phyloP scores from a whole-genome alignment of 805 yeast genomes.

The Blastobotrys robertii region DNA sequence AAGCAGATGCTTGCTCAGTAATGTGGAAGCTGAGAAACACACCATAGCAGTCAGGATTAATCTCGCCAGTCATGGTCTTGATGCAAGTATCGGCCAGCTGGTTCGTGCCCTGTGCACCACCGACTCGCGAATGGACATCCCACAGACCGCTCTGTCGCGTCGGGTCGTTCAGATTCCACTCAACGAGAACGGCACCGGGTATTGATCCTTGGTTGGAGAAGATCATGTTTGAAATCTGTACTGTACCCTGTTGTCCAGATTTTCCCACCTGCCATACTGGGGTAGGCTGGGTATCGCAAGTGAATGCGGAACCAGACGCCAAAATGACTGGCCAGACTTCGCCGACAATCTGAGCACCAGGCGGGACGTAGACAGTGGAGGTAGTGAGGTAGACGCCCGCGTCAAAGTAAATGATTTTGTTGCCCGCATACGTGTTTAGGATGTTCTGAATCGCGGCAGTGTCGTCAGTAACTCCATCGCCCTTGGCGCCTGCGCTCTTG shows the following conservation, averaged over 20 bases:
- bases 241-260: slow-evolving; percentile 3
- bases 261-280: not conserved
- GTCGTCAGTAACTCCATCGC: slow-evolving; percentile 7
- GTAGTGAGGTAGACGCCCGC: slow-evolving; percentile 6
- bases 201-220: slow-evolving; percentile 3
- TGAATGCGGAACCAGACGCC: slow-evolving; percentile 1
- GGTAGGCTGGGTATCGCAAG: slow-evolving; percentile 1
- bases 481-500: slow-evolving; percentile 2
- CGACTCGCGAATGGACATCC: slow-evolving; percentile 6
- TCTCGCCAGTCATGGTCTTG: not conserved
- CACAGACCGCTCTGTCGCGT: slow-evolving; percentile 1
- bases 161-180: slow-evolving; percentile 3
- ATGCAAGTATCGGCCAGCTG: not conserved
- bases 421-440: slow-evolving; percentile 1
- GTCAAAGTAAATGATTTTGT: slow-evolving; percentile 2
- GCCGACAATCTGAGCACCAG: slow-evolving; percentile 4
- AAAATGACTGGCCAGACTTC: slow-evolving; percentile 7
- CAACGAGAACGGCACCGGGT: slow-evolving; percentile 2
- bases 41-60: slow-evolving; percentile 1
- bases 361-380: slow-evolving; percentile 2
- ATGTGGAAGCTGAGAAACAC: slow-evolving; percentile 4
- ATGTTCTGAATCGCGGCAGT: slow-evolving; percentile 3
- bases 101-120: slow-evolving; percentile 5
- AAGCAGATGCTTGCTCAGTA: slow-evolving; percentile 3
- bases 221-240: slow-evolving; percentile 5